phyloP scores from a whole-genome alignment of 345 rosid species.

The Eucalyptus erythrocorys region DNA sequence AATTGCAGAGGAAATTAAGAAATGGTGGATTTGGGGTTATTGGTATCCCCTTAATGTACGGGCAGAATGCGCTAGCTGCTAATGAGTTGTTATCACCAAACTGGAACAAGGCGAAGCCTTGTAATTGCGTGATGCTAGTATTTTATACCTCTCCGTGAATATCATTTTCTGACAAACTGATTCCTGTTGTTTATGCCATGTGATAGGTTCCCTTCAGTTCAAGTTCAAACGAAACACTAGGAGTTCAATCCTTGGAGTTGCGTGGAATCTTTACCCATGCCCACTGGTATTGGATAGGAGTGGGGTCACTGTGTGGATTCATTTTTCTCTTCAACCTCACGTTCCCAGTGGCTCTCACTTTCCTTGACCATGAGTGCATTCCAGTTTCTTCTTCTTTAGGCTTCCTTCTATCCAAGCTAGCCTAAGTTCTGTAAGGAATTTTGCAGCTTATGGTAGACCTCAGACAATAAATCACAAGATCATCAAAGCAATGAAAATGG shows the following conservation, averaged over 20 bases:
- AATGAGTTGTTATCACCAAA: conserved; percentile 49
- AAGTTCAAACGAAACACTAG: conserved; percentile 14
- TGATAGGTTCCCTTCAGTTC: not conserved
- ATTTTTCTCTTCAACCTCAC: conserved; percentile 19
- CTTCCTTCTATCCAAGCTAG: not conserved
- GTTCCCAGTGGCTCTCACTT: conserved; percentile 21
- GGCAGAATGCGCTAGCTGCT: conserved; percentile 32
- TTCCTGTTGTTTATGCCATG: not conserved
- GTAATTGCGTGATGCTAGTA: not conserved
- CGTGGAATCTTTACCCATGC: conserved; percentile 22
- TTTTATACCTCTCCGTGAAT: not conserved
- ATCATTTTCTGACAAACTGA: not conserved
- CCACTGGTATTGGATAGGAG: conserved; percentile 47
- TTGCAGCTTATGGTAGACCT: conserved; percentile 46
- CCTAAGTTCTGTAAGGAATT: not conserved
- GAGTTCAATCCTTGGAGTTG: conserved; percentile 21
- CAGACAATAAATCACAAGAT: conserved; percentile 30
- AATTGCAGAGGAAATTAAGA: conserved; percentile 27
- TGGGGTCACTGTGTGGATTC: conserved; percentile 20
- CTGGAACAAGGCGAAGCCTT: conserved; percentile 29
- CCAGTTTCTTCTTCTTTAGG: not conserved
- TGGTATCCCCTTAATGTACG: conserved; percentile 63
- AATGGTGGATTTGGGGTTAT: conserved; percentile 60
- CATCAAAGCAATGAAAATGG: conserved; percentile 4
- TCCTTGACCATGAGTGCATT: conserved; percentile 19